Conservation (phyloP, 257 asterid species). For the Prunella vulgaris region DNA sequence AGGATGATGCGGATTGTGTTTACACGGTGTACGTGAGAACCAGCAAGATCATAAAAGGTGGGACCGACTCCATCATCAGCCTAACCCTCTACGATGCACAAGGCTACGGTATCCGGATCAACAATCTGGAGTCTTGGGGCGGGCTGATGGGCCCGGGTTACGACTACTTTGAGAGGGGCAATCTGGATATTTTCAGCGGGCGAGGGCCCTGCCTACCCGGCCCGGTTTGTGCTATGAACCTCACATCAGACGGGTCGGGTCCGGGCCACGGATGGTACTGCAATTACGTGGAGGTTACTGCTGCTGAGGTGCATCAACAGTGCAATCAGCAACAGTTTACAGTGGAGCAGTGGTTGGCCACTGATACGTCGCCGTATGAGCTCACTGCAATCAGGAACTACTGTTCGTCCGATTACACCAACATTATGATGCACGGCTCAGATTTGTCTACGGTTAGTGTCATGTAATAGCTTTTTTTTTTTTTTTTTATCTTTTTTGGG, state of each 20-base stretch:
- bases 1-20: conserved; percentile 68
- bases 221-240: conserved; percentile 51
- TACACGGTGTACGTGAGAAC: conserved; percentile 57
- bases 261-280: conserved; percentile 68
- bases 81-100: conserved; percentile 42
- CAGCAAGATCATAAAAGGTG: conserved; percentile 46
- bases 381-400: conserved; percentile 45
- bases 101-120: conserved; percentile 46
- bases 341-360: conserved; percentile 76
- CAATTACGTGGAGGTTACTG: conserved; percentile 58
- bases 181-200: conserved; percentile 67
- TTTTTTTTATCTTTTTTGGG: no score
- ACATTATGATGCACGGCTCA: neutral
- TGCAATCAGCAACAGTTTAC: conserved; percentile 42
- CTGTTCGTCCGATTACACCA: conserved; percentile 22
- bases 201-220: conserved; percentile 59
- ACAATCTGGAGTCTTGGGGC: conserved; percentile 61
- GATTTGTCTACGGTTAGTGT: conserved; percentile 14
- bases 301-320: conserved; percentile 40
- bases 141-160: conserved; percentile 65
- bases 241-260: conserved; percentile 73
- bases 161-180: conserved; percentile 70
- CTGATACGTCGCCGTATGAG: conserved; percentile 49
- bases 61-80: conserved; percentile 59
- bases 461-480: conserved; percentile 1